Evolutionary conservation across 306 rosid species (phyloP), one percentile per base, ranked within the genome.

Genomic region (Castanea sativa): DNA sequence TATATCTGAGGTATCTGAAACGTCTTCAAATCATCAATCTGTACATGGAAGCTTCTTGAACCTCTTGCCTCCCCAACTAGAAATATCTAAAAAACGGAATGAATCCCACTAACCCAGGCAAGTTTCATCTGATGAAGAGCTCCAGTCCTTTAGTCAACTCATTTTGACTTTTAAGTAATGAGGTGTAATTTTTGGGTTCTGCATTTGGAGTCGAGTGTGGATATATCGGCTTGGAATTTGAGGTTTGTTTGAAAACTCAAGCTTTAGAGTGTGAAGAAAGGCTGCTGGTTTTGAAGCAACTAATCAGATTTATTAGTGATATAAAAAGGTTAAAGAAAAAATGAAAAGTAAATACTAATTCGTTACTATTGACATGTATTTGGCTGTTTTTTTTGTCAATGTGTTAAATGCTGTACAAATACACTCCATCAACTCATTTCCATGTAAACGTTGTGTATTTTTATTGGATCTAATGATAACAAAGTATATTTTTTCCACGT

Each of bases 11-110:
- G 57, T 77, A 16, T 75, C 90, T 21, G 86, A 80, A 20, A 30
- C 45, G 3, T 80, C 94, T 61, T 61, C 70, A 25, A 80, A 55
- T 77, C 79, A 74, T 77, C 86, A 70, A 33, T 71, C 81, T n/a
- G 23, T 67, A n/a, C 83, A 85, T 83, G 98, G 99, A 70, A 92
- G 97, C 85, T 91, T 93, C 83, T 76, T 90, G 77, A 93, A 88
- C 43, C 88, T 88, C 84, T 88, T 89, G 90, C 92, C 98, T 32
- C 86, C 96, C 60, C 83, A 85, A 21, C 51, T 81, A 63, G 96
- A 86, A 76, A 87, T 68, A 74, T 76, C 93, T 68, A 79, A 74
- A 38, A 64, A 77, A 18, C 68, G 41, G 32, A 86, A 71, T 29
- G 85, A 80, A 69, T 73, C 92, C 55, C 72, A 84, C 81, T 95